Evolutionary conservation across 2,329 filamentous ascomycete genomes (phyloP), one percentile per base, ranked within the genome.

Genomic region (Coccinonectria pachysandricola): DNA sequence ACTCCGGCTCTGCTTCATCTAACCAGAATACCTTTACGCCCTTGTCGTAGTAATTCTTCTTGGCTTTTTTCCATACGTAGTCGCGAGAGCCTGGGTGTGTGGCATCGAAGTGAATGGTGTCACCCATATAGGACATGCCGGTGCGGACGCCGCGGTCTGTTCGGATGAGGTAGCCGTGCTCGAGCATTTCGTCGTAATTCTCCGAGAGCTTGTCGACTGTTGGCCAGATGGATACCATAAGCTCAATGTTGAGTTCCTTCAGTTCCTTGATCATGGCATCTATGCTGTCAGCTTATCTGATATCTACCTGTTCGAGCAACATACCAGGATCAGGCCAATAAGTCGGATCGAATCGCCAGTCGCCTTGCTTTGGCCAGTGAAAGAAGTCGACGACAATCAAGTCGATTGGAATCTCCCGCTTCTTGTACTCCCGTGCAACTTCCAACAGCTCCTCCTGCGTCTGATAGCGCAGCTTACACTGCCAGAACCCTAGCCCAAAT

Each of bases 141-240:
- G 64, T 62, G 0, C 71, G 60, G 12, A 73, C 53, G 2, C 75
- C 75, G 5, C 73, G 62, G 33, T 79, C 75, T 7, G 59, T 60
- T 0, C 71, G 65, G 33, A 79, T 72, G 2, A 80, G 60, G 4
- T 68, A 59, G 0, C 75, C 75, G 7, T 61, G 59, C 29, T 73
- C 68, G 0, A 75, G 50, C 71, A 79, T 77, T 35, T 77, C 65
- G 1, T 59, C 39, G 40, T 67, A 79, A 44, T 77, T 77, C 21
- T 73, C 67, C 0, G 66, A 72, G 2, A 48, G 43, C 8, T 58
- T 61, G 27, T 79, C 71, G 1, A 80, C 73, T 0, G 73, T 79
- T 0, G 75, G 75, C 75, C 76, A 80, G 37, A 80, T 67, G 0
- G 72, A 78, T 1, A 80, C 71, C 73, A 80, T 79, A 3, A 79